Evolutionary conservation across 257 asterid species (phyloP).

Genomic region (Hygrophila difformis): DNA sequence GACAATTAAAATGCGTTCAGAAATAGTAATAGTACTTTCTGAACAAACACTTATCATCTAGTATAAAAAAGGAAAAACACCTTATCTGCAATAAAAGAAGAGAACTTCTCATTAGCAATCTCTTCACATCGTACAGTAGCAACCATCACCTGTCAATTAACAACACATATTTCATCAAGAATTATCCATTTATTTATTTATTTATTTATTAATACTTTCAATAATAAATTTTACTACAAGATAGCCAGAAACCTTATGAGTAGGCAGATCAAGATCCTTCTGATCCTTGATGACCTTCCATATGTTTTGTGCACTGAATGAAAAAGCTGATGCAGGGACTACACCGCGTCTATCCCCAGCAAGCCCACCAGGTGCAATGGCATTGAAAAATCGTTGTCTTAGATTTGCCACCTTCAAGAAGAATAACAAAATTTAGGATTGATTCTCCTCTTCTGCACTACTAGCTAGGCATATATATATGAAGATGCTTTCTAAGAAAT

Average conservation of each 20-base stretch:
- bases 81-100: conserved; percentile 65
- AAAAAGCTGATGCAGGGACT: conserved; percentile 97
- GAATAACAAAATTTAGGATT: conserved; percentile 18
- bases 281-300: conserved; percentile 97
- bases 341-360: conserved; percentile 99
- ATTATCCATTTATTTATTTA: too few species aligned
- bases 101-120: conserved; percentile 76
- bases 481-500: too few species aligned
- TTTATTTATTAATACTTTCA: conserved; percentile 4
- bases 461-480: too few species aligned
- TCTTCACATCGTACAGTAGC: conserved; percentile 99
- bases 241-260: conserved; percentile 75
- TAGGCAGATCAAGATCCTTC: conserved; percentile 96
- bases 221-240: too few species aligned
- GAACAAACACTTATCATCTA: neutral
- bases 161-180: conserved; percentile 4
- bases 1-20: conserved; percentile 1
- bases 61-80: conserved; percentile 27
- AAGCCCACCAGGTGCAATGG: conserved; percentile 99
- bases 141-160: conserved; percentile 71
- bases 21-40: conserved; percentile 4
- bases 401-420: conserved; percentile 76
- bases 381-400: conserved; percentile 80
- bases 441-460: conserved; percentile 7
- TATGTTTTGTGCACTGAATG: conserved; percentile 86